Conservation (phyloP, 441 rosid species). For the Eutrema salsugineum region DNA sequence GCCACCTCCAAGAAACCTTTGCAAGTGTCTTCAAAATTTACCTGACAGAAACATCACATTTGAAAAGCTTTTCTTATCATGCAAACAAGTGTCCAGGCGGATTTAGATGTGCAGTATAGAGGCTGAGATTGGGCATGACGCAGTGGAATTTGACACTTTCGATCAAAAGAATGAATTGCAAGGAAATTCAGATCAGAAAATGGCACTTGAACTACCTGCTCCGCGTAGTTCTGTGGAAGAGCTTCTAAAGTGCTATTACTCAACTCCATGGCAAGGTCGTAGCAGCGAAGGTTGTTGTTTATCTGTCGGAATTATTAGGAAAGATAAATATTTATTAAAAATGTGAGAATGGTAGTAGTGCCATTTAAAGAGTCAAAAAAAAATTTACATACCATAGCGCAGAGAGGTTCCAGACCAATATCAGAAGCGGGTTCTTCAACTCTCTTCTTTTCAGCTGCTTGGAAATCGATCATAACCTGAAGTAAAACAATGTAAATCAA, state of each 20-base stretch:
- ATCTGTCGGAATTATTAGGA: slow-evolving; percentile 45
- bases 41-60: slow-evolving; percentile 46
- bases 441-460: slow-evolving; percentile 91
- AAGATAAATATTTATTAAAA: slow-evolving; percentile 12
- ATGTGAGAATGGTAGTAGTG: background rate
- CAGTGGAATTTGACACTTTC: slow-evolving; percentile 7
- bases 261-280: slow-evolving; percentile 98
- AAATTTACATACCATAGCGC: slow-evolving; percentile 92
- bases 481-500: slow-evolving; percentile 24
- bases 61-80: background rate
- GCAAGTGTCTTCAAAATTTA: slow-evolving; percentile 99
- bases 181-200: background rate
- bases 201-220: slow-evolving; percentile 56
- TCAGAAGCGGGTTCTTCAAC: slow-evolving; percentile 95
- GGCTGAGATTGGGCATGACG: slow-evolving; percentile 5
- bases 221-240: slow-evolving; percentile 93
- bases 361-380: slow-evolving; percentile 9
- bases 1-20: slow-evolving; percentile 99
- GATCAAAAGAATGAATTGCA: background rate
- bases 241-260: slow-evolving; percentile 92
- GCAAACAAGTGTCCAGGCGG: background rate
- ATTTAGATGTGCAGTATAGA: background rate
- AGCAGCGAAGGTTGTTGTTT: slow-evolving; percentile 97
- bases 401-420: slow-evolving; percentile 90
- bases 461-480: slow-evolving; percentile 99